Evolutionary conservation across 768 basidiomycete genomes (phyloP), one percentile per base, ranked within the genome.

Genomic region (Tylopilus subfusipes): DNA sequence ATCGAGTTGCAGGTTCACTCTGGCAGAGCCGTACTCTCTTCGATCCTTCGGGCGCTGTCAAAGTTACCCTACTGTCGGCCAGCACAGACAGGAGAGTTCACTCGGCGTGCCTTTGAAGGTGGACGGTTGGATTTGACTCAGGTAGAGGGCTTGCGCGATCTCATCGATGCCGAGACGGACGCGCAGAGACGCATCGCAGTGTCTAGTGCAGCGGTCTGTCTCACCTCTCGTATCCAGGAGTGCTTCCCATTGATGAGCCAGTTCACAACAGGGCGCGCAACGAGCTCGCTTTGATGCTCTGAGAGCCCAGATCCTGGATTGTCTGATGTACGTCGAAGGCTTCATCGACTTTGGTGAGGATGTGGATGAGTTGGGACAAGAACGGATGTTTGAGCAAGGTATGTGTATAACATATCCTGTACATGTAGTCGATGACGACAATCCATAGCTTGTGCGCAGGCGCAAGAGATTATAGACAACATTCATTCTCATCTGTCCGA

Each of bases 341-440:
- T 72, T 95, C 19, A 94, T 97, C 50, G 93, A 96, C 68, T 97
- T 95, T 69, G 91, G 91, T 7, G 93, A 97, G 71, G 89, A 86
- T 27, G 64, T 72, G 14, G 93, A 95, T 63, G 89, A 91, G 33
- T 81, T 95, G 38, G 92, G 70, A 10, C 68, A 94, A 63, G 87
- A 88, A n/a, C 85, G 79, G 10, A 83, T 92, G 19, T 84, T 82
- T 59, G 85, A 85, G 11, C 76, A 81, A 73, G 90, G 93, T 89
- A 24, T 4, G 62, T 53, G 30, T 45, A 19, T 19, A 18, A 3
- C 30, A 38, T 30, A 46, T 47, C 8, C 4, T 54, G 24, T 1
- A 12, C 24, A 46, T 47, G 0, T 21, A 7, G 39, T 38, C 22
- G 3, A 22, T 39, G 9, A 50, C 19, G 24, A 24, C 22, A 6